Conservation (phyloP, 2,329 filamentous ascomycete genomes). For the Cryphonectria naterciae region DNA sequence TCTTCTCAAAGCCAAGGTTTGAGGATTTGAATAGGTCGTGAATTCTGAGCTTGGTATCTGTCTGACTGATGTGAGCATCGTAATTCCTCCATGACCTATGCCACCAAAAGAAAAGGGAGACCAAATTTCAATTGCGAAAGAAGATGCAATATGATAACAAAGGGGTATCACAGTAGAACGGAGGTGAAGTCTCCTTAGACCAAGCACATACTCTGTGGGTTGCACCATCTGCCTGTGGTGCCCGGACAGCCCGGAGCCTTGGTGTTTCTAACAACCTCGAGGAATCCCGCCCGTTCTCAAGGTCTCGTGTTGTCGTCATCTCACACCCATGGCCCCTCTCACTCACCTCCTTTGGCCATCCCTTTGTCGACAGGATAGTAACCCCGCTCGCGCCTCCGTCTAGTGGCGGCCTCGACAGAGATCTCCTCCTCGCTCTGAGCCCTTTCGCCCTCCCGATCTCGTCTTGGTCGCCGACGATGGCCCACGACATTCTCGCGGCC, state of each 20-base stretch:
- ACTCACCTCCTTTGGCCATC: constrained; percentile 36
- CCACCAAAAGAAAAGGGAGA: no score
- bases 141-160: not conserved
- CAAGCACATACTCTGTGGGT: not conserved
- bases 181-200: not conserved
- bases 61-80: constrained; percentile 3
- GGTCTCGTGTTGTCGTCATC: not conserved
- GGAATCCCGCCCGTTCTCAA: not conserved
- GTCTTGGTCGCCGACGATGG: constrained; percentile 50
- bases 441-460: constrained; percentile 33
- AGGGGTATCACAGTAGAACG: not conserved
- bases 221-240: not conserved
- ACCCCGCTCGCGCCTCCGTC: constrained; percentile 63
- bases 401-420: constrained; percentile 36
- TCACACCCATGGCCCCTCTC: not conserved
- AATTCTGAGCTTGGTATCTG: not conserved
- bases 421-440: constrained; percentile 31
- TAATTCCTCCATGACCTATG: not conserved
- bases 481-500: constrained; percentile 65
- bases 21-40: not conserved
- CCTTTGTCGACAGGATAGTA: constrained; percentile 78
- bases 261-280: not conserved
- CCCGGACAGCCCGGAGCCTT: not conserved
- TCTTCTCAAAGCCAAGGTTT: not conserved
- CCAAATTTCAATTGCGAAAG: not conserved